phyloP scores from a whole-genome alignment of 2,329 filamentous ascomycete genomes.

The Hypomyces rosellus region DNA sequence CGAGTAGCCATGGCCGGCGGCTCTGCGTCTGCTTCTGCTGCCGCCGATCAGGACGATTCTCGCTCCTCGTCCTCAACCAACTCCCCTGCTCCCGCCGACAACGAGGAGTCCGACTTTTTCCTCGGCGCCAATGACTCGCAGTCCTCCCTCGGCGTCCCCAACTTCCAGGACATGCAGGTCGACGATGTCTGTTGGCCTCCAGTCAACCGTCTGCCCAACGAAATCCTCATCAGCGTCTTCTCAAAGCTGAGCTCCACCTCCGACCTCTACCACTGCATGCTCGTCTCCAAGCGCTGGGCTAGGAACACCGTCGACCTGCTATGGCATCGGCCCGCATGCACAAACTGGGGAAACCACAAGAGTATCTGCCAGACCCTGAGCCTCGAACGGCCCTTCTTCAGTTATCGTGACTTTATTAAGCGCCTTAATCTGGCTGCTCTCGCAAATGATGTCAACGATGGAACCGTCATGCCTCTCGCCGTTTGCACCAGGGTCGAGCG shows the following conservation, averaged over 20 bases:
- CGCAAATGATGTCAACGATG: slow-evolving; percentile 72
- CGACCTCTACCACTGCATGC: slow-evolving; percentile 82
- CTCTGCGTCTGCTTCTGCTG: slow-evolving; percentile 10
- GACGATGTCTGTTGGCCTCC: slow-evolving; percentile 67
- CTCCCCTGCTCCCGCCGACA: slow-evolving; percentile 68
- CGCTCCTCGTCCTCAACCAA: slow-evolving; percentile 63
- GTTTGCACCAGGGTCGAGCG: slow-evolving; percentile 89
- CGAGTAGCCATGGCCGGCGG: slow-evolving; percentile 5
- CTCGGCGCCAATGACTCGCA: slow-evolving; percentile 84
- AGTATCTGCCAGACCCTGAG: slow-evolving; percentile 75
- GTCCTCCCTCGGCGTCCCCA: slow-evolving; percentile 79
- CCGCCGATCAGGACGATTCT: slow-evolving; percentile 44
- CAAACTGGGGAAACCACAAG: slow-evolving; percentile 73
- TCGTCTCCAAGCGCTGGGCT: slow-evolving; percentile 92
- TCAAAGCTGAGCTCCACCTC: slow-evolving; percentile 67
- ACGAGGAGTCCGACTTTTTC: slow-evolving; percentile 93
- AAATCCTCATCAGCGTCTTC: slow-evolving; percentile 92
- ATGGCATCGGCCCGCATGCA: slow-evolving; percentile 91
- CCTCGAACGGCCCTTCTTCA: slow-evolving; percentile 70
- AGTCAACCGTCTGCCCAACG: slow-evolving; percentile 79
- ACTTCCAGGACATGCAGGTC: slow-evolving; percentile 67
- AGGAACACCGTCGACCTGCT: slow-evolving; percentile 86
- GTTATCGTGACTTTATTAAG: slow-evolving; percentile 85
- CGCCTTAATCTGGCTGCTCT: slow-evolving; percentile 83
- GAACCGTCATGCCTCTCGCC: slow-evolving; percentile 74